These are phyloP conservation scores for Trypanosoma vivax DNA, from an alignment of 208 protist genomes.

Conservation along the genomic window DNA sequence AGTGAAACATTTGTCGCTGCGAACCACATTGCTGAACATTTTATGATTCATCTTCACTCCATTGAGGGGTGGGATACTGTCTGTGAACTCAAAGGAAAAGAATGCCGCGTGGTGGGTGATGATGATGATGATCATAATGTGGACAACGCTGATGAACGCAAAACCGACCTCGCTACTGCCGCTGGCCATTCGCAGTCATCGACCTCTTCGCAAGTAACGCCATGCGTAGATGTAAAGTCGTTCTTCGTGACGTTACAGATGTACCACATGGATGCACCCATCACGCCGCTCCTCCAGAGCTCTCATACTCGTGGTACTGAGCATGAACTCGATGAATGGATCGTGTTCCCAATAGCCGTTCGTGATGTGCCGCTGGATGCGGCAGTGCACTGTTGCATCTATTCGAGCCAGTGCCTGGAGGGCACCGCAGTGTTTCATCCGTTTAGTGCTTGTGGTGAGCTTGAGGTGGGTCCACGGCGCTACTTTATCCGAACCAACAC, in stretches of 20 bases:
- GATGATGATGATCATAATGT: constrained; percentile 6
- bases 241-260: constrained; percentile 47
- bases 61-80: constrained; percentile 3
- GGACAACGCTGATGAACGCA: not conserved
- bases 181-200: too few relatives aligned
- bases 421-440: constrained; percentile 26
- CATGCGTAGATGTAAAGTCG: constrained; percentile 4
- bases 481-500: constrained; percentile 17
- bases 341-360: constrained; percentile 75
- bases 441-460: constrained; percentile 37
- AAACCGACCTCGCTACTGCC: not conserved
- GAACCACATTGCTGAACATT: constrained; percentile 23
- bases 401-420: constrained; percentile 14
- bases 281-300: constrained; percentile 51
- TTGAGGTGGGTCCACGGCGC: constrained; percentile 35
- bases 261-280: constrained; percentile 39
- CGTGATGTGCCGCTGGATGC: constrained; percentile 82
- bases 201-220: too few relatives aligned
- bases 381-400: constrained; percentile 42
- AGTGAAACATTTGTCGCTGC: constrained; percentile 24
- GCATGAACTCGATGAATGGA: constrained; percentile 24
- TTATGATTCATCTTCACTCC: constrained; percentile 14
- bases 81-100: not conserved
- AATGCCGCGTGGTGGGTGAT: not conserved
- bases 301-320: constrained; percentile 15